Evolutionary conservation across 768 basidiomycete genomes (phyloP).

Genomic region (Termitomyces sp.): DNA sequence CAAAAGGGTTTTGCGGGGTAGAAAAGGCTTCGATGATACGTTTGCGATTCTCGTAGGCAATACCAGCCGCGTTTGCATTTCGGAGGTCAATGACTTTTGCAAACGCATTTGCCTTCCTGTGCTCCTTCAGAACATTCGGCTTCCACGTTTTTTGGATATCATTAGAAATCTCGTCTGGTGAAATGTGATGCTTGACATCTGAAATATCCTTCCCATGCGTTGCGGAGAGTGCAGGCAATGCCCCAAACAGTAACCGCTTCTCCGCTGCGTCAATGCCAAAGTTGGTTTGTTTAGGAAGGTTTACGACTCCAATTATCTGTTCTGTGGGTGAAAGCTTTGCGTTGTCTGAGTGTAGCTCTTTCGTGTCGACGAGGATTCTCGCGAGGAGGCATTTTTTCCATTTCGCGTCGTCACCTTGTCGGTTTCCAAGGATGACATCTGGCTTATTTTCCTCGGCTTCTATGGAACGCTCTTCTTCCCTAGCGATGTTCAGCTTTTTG

Average conservation of each 20-base stretch:
- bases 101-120: constrained; percentile 50
- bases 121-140: constrained; percentile 29
- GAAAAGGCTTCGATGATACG: constrained; percentile 83
- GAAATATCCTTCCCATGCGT: constrained; percentile 21
- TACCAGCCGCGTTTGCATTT: constrained; percentile 85
- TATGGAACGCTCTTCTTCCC: constrained; percentile 40
- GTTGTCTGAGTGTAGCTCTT: constrained; percentile 33
- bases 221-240: constrained; percentile 53
- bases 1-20: constrained; percentile 55
- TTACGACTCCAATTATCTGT: constrained; percentile 33
- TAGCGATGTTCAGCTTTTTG: constrained; percentile 42
- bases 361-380: constrained; percentile 54
- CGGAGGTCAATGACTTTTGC: constrained; percentile 75
- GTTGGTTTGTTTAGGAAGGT: constrained; percentile 50
- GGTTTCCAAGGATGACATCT: constrained; percentile 74
- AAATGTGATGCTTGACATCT: background rate
- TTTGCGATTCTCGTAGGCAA: constrained; percentile 82
- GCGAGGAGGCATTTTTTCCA: constrained; percentile 71
- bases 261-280: constrained; percentile 65
- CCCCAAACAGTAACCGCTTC: constrained; percentile 61
- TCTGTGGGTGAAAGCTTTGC: constrained; percentile 21
- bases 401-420: constrained; percentile 57
- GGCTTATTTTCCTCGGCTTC: constrained; percentile 39
- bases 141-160: background rate
- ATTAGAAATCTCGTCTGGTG: constrained; percentile 2